These are phyloP conservation scores for Fragaria vesca DNA, from an alignment of 306 rosid species.

Conservation along the genomic window DNA sequence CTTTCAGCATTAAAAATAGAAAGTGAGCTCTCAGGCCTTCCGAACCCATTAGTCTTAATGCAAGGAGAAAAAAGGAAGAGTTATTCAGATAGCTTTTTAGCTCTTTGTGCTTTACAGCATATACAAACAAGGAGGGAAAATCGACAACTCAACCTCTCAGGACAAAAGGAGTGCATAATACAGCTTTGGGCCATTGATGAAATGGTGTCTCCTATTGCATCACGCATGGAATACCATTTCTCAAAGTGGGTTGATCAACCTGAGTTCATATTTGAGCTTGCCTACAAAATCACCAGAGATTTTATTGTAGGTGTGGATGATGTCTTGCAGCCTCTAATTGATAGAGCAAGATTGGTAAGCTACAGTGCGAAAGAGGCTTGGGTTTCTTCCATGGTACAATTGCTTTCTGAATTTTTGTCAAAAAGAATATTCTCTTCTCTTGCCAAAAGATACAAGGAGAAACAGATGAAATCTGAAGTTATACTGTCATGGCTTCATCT, in stretches of 20 bases:
- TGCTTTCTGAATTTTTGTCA: conserved; percentile 60
- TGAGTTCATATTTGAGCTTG: conserved; percentile 64
- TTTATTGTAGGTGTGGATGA: conserved; percentile 68
- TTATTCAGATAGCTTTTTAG: conserved; percentile 60
- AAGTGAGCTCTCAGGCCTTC: conserved; percentile 35
- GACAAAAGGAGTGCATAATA: conserved; percentile 28
- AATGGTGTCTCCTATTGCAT: conserved; percentile 67
- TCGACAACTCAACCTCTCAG: conserved; percentile 37
- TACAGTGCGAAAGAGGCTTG: conserved; percentile 84
- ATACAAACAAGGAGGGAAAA: conserved; percentile 57
- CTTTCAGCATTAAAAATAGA: conserved; percentile 36
- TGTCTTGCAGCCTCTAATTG: conserved; percentile 79
- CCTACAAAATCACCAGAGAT: conserved; percentile 50
- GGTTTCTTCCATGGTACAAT: conserved; percentile 65
- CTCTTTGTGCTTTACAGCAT: conserved; percentile 73
- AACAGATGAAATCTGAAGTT: conserved; percentile 45
- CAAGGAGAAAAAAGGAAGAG: conserved; percentile 54
- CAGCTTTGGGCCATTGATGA: conserved; percentile 82
- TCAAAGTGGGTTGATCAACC: conserved; percentile 72
- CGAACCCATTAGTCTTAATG: conserved; percentile 66
- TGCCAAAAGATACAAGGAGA: conserved; percentile 46
- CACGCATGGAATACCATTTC: conserved; percentile 70
- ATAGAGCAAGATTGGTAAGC: conserved; percentile 57
- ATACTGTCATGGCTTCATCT: conserved; percentile 67
- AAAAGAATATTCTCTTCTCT: conserved; percentile 50